Evolutionary conservation across 2,329 filamentous ascomycete genomes (phyloP), one percentile per base, ranked within the genome.

Genomic region (Orbilia quercus): DNA sequence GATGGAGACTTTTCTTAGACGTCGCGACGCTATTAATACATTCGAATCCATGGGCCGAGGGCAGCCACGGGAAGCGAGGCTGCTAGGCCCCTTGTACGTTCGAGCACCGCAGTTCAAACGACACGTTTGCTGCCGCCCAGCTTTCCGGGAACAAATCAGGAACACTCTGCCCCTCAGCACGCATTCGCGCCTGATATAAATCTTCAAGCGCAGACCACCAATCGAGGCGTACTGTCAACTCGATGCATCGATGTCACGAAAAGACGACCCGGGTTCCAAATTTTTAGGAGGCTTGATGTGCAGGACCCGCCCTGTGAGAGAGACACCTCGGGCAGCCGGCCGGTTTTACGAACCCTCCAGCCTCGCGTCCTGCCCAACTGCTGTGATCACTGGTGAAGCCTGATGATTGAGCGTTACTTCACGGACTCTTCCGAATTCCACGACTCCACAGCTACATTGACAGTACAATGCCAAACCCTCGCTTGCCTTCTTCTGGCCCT

Each of bases 1-100:
- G 57, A 71, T 63, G 66, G 66, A 71, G 58, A 45, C 9, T 71
- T 71, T 58, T 36, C n/a, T n/a, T n/a, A n/a, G n/a, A n/a, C n/a
- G n/a, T n/a, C n/a, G n/a, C n/a, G n/a, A n/a, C n/a, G n/a, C n/a
- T n/a, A n/a, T n/a, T n/a, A n/a, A n/a, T n/a, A n/a, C n/a, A n/a
- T n/a, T n/a, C n/a, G n/a, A n/a, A n/a, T n/a, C n/a, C n/a, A n/a
- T n/a, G n/a, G 38, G 55, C 55, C 50, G 36, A 28, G 38, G 36
- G 23, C 22, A 25, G 25, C 48, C 55, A 51, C 60, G 60, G 40
- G 23, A 25, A 44, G 28, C 38, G 23, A 48, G n/a, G 44, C 38
- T 57, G 50, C 47, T 9, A 23, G 23, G 28, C 36, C 22, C 22
- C 22, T 42, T 48, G 42, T 31, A 22, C 28, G 28, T 11, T 44